These are phyloP conservation scores for Aspergillus sp. DNA, from an alignment of 2,329 filamentous ascomycete genomes.

Conservation along the genomic window DNA sequence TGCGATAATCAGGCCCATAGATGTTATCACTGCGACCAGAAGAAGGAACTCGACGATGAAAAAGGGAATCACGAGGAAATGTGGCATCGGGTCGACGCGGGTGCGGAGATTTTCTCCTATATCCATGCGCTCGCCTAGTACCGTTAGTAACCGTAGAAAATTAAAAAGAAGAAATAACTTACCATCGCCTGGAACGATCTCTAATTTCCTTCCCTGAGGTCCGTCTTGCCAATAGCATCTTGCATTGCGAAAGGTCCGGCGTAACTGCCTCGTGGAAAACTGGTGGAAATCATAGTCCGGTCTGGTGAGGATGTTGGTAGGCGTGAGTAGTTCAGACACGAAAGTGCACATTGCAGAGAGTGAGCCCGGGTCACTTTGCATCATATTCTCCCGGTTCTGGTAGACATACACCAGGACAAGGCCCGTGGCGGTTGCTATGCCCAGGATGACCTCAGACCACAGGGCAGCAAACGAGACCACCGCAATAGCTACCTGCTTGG, in stretches of 20 bases:
- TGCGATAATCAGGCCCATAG: constrained; percentile 23
- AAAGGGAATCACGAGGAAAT: constrained; percentile 29
- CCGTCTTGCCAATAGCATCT: constrained; percentile 24
- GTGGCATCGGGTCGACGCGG: constrained; percentile 26
- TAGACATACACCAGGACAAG: constrained; percentile 24
- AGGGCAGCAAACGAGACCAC: constrained; percentile 24
- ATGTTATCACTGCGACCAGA: constrained; percentile 24
- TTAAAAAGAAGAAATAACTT: neutral
- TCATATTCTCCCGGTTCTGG: constrained; percentile 22
- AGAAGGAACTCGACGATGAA: constrained; percentile 30
- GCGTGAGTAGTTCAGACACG: constrained; percentile 24
- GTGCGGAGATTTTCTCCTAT: constrained; percentile 18
- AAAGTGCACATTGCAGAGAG: constrained; percentile 33
- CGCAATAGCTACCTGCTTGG: constrained; percentile 23
- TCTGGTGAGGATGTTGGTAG: constrained; percentile 22
- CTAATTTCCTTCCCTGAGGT: constrained; percentile 20
- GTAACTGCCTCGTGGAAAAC: constrained; percentile 28
- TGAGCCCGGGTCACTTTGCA: constrained; percentile 28
- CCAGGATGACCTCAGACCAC: constrained; percentile 26
- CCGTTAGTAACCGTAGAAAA: neutral
- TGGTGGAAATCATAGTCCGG: constrained; percentile 25
- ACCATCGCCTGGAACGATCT: constrained; percentile 26
- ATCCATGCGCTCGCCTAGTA: constrained; percentile 17
- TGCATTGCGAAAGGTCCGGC: constrained; percentile 22
- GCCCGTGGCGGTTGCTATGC: constrained; percentile 15